phyloP scores from a whole-genome alignment of 1,284 basidiomycete species.

The Blastosporella zonata region DNA sequence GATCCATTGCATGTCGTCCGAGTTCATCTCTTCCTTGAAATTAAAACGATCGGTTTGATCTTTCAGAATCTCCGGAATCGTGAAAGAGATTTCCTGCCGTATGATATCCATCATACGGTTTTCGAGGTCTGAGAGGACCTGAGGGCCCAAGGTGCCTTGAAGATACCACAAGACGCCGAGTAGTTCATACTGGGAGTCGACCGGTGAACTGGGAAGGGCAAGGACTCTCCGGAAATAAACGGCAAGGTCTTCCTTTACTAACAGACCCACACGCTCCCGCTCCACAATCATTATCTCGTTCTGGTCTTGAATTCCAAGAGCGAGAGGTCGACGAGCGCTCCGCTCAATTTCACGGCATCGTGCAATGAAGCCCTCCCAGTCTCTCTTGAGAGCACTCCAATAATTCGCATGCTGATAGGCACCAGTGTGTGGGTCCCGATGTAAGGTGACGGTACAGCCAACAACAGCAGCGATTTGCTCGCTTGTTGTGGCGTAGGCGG shows the following conservation, averaged over 20 bases:
- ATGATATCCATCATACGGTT: slow-evolving; percentile 56
- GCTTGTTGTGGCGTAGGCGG: slow-evolving; percentile 63
- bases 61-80: slow-evolving; percentile 68
- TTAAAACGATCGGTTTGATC: slow-evolving; percentile 55
- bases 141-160: slow-evolving; percentile 53
- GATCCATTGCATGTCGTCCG: slow-evolving; percentile 58
- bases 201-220: slow-evolving; percentile 33
- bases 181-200: slow-evolving; percentile 51
- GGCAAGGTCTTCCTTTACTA: slow-evolving; percentile 67
- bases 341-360: slow-evolving; percentile 85
- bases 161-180: slow-evolving; percentile 61
- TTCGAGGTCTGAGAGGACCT: slow-evolving; percentile 55
- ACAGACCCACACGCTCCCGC: slow-evolving; percentile 68
- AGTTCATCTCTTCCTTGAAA: slow-evolving; percentile 55
- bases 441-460: slow-evolving; percentile 76
- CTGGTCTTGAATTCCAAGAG: slow-evolving; percentile 52
- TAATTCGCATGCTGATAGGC: slow-evolving; percentile 76
- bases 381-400: slow-evolving; percentile 80
- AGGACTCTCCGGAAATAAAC: slow-evolving; percentile 54
- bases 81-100: slow-evolving; percentile 72
- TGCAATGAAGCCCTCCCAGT: slow-evolving; percentile 93
- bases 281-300: slow-evolving; percentile 67
- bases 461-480: slow-evolving; percentile 84
- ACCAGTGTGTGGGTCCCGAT: slow-evolving; percentile 75
- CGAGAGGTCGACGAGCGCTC: slow-evolving; percentile 80